These are phyloP conservation scores for Microcyclosporella mali DNA, from an alignment of 2,329 filamentous ascomycete genomes.

Conservation along the genomic window DNA sequence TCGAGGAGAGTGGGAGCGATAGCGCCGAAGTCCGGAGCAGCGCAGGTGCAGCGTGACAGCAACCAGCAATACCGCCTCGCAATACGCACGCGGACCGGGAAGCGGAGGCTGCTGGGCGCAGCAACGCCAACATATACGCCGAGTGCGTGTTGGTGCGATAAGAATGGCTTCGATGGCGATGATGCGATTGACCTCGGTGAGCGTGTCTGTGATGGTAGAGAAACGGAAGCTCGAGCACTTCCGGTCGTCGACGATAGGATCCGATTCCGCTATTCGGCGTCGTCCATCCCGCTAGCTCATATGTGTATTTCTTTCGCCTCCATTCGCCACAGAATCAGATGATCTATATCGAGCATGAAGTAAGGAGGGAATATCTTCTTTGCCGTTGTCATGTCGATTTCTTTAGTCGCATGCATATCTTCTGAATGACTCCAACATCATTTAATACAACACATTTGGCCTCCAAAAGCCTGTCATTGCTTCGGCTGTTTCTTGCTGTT, in stretches of 20 bases:
- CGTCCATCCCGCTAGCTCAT: too few species aligned
- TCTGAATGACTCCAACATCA: background rate
- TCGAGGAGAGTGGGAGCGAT: background rate
- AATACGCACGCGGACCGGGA: background rate
- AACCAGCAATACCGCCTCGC: constrained; percentile 9
- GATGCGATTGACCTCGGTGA: constrained; percentile 8
- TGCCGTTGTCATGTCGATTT: too few species aligned
- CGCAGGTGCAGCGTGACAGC: background rate
- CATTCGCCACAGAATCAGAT: background rate
- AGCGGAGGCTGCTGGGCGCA: background rate
- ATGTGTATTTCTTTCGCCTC: too few species aligned
- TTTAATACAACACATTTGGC: constrained; percentile 42
- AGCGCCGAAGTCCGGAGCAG: background rate
- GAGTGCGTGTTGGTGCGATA: too few species aligned
- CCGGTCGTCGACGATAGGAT: constrained; percentile 1
- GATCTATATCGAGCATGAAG: too few species aligned
- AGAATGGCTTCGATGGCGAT: too few species aligned
- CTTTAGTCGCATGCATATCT: constrained; percentile 1
- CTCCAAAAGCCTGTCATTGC: constrained; percentile 39
- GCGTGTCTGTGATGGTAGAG: background rate
- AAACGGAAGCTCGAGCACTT: background rate
- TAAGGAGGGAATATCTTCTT: too few species aligned
- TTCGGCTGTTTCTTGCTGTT: background rate
- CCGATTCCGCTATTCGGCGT: background rate
- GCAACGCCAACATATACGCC: too few species aligned